These are phyloP conservation scores for Fomitopsis schrenkii DNA, from an alignment of 1,284 basidiomycete species.

Conservation along the genomic window DNA sequence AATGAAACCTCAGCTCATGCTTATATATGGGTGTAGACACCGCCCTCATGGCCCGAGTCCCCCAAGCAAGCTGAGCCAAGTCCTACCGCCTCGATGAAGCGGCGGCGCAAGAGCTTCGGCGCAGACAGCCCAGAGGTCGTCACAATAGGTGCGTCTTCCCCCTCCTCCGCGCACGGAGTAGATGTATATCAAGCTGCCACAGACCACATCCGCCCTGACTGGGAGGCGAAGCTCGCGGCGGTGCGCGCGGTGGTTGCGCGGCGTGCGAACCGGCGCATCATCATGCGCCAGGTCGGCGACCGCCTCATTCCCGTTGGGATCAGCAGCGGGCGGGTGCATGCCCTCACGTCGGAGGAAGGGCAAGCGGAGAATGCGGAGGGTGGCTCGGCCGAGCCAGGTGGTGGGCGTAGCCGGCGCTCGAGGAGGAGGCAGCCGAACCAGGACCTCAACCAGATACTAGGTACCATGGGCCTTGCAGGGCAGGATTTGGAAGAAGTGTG, in stretches of 20 bases:
- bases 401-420: constrained; percentile 44
- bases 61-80: constrained; percentile 36
- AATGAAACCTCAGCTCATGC: neutral
- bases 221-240: constrained; percentile 89
- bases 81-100: constrained; percentile 51
- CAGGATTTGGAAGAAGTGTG: constrained; percentile 88
- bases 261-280: constrained; percentile 91
- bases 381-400: constrained; percentile 23
- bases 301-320: constrained; percentile 95
- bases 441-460: constrained; percentile 53
- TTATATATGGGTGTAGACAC: constrained; percentile 20
- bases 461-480: constrained; percentile 66
- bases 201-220: constrained; percentile 94
- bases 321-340: constrained; percentile 75
- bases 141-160: constrained; percentile 68
- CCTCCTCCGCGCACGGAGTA: constrained; percentile 9
- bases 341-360: constrained; percentile 55
- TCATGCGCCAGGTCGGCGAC: constrained; percentile 98
- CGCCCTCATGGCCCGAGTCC: constrained; percentile 48
- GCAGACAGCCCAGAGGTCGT: constrained; percentile 84
- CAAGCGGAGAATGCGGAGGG: constrained; percentile 39
- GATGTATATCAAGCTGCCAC: neutral
- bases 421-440: constrained; percentile 51
- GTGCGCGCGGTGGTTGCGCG: constrained; percentile 85
- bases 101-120: constrained; percentile 74